phyloP scores from a whole-genome alignment of 495 filamentous ascomycete genomes.

The Penicillium diatomitis region DNA sequence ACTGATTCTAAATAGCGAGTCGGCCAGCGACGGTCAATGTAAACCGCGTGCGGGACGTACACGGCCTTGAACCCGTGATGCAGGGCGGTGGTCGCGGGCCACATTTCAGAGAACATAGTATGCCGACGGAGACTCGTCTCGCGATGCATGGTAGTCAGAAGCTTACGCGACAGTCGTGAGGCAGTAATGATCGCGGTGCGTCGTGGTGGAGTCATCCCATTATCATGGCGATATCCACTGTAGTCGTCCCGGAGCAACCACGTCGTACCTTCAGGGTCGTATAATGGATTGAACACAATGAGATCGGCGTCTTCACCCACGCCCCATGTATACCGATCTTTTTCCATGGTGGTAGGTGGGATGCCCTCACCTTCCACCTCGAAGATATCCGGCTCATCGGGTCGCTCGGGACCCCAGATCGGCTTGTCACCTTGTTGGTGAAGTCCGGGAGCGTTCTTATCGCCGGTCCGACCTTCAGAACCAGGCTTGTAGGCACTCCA shows the following conservation, averaged over 20 bases:
- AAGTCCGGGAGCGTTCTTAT: constrained; percentile 26
- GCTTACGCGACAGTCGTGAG: constrained; percentile 68
- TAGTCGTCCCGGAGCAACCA: constrained; percentile 85
- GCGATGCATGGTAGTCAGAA: constrained; percentile 80
- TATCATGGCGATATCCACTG: constrained; percentile 73
- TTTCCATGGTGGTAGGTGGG: constrained; percentile 63
- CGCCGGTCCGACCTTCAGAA: constrained; percentile 17
- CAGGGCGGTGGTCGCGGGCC: constrained; percentile 73
- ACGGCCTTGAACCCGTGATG: constrained; percentile 96
- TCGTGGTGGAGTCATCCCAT: constrained; percentile 56
- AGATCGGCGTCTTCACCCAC: constrained; percentile 89
- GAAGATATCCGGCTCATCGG: constrained; percentile 55
- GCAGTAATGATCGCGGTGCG: constrained; percentile 84
- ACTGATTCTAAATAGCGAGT: constrained; percentile 65
- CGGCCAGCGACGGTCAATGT: constrained; percentile 87
- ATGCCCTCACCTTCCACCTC: constrained; percentile 59
- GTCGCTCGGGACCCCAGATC: constrained; percentile 79
- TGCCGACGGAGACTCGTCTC: constrained; percentile 75
- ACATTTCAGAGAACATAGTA: constrained; percentile 95
- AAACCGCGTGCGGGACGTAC: constrained; percentile 84
- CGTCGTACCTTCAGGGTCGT: constrained; percentile 78
- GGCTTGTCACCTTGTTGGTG: constrained; percentile 53
- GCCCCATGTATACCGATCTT: constrained; percentile 80
- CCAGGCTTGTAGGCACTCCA: constrained; percentile 44
- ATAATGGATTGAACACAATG: constrained; percentile 88